Percentiles rank a stretch among this genome's conserved stretches.
Conservation (phyloP, 106 monocot genomes). For the Amphibolis antarctica region DNA sequence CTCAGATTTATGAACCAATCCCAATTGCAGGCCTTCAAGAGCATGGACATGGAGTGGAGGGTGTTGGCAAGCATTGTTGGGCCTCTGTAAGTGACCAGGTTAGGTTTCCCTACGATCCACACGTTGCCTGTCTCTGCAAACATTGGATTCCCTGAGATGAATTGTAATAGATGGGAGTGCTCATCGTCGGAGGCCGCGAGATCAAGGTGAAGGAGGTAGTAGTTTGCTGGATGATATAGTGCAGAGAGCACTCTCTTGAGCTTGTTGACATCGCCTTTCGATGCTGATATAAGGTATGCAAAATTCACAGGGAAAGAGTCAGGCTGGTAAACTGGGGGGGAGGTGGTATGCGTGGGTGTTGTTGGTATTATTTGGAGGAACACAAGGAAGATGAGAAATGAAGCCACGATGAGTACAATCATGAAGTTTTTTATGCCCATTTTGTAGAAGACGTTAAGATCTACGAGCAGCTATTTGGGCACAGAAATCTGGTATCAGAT, state of each 20-base stretch:
- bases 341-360: conserved; percentile 9
- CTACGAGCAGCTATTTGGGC: no score
- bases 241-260: conserved; percentile 42
- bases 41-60: conserved; percentile 67
- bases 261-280: conserved; percentile 49
- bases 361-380: conserved; percentile 35
- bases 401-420: conserved; percentile 36
- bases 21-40: conserved; percentile 57
- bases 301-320: conserved; percentile 44
- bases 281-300: conserved; percentile 81
- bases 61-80: conserved; percentile 89
- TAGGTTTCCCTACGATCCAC: conserved; percentile 49
- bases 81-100: conserved; percentile 78
- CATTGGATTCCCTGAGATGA: conserved; percentile 27
- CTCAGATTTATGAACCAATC: conserved; percentile 98
- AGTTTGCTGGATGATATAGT: conserved; percentile 75
- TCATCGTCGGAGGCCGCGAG: conserved; percentile 38
- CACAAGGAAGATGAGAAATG: conserved; percentile 50
- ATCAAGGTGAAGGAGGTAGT: conserved; percentile 79
- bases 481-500: no score
- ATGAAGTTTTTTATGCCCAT: conserved; percentile 54
- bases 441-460: conserved; percentile 1
- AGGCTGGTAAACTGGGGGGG: background rate
- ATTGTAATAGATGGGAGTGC: conserved; percentile 15
- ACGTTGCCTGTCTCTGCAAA: conserved; percentile 51